A percentile compares a stretch with the other conserved stretches of the same genome.
phyloP scores from a whole-genome alignment of 1,284 basidiomycete species.

The Golubevia pallescens region DNA sequence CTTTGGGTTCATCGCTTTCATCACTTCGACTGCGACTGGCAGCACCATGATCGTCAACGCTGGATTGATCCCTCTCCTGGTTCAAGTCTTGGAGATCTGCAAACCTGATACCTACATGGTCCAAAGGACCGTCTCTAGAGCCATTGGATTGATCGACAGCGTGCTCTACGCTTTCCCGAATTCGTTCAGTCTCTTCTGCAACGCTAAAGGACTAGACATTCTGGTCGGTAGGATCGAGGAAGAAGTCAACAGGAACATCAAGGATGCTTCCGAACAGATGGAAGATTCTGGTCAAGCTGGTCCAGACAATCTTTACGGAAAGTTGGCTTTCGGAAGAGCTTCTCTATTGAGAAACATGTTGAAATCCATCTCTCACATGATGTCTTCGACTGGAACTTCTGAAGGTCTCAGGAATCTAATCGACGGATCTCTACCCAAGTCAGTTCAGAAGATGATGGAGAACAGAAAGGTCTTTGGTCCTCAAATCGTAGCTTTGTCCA shows the following conservation, averaged over 20 bases:
- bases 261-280: conserved; percentile 26
- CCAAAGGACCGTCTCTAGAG: conserved; percentile 65
- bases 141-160: conserved; percentile 89
- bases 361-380: conserved; percentile 92
- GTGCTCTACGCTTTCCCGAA: conserved; percentile 87
- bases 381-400: conserved; percentile 81
- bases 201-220: conserved; percentile 81
- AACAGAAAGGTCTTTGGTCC: conserved; percentile 83
- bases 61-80: conserved; percentile 84
- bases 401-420: conserved; percentile 94
- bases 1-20: conserved; percentile 83
- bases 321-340: conserved; percentile 60
- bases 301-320: conserved; percentile 41
- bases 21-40: conserved; percentile 81
- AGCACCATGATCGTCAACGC: conserved; percentile 95
- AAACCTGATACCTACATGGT: conserved; percentile 42
- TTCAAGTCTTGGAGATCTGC: conserved; percentile 36
- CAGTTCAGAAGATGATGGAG: conserved; percentile 86
- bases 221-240: conserved; percentile 82
- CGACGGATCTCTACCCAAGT: conserved; percentile 84
- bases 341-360: conserved; percentile 83
- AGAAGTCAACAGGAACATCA: conserved; percentile 43
- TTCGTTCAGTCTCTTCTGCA: conserved; percentile 85
- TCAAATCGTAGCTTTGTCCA: conserved; percentile 77
- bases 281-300: conserved; percentile 70